Evolutionary conservation across 2,329 filamentous ascomycete genomes (phyloP).

Genomic region (Coniochaeta hoffmannii): DNA sequence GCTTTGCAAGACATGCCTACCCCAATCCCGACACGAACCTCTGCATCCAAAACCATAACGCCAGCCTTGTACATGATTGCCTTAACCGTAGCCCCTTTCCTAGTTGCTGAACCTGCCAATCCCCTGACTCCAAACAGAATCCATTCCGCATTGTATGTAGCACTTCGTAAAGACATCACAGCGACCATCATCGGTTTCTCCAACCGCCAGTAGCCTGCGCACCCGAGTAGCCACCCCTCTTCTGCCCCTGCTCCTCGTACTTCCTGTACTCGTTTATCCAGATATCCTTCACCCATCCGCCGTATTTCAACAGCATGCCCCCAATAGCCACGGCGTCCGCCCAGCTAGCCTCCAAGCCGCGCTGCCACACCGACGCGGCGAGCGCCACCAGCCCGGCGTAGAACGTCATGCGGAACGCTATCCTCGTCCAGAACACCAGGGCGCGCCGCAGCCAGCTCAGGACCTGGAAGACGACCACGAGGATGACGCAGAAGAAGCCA

Average conservation of each 20-base stretch:
- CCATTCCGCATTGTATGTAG: not conserved
- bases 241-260: conserved; percentile 40
- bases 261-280: conserved; percentile 51
- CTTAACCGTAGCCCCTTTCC: not conserved
- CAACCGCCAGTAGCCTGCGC: not conserved
- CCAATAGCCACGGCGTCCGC: conserved; percentile 45
- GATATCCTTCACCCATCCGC: conserved; percentile 40
- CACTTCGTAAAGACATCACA: not conserved
- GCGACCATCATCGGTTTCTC: not conserved
- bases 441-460: conserved; percentile 64
- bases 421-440: conserved; percentile 68
- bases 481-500: conserved; percentile 42
- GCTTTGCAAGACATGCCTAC: not conserved
- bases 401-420: conserved; percentile 55
- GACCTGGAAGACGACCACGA: conserved; percentile 56
- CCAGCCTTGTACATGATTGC: not conserved
- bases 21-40: not conserved
- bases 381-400: conserved; percentile 53
- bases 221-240: not conserved
- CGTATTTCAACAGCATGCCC: conserved; percentile 36
- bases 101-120: not conserved
- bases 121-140: not conserved
- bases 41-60: not conserved
- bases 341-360: conserved; percentile 58
- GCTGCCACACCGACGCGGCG: conserved; percentile 51